These are phyloP conservation scores for Beauveria medogensis DNA, from an alignment of 2,329 filamentous ascomycete species.

Conservation along the genomic window DNA sequence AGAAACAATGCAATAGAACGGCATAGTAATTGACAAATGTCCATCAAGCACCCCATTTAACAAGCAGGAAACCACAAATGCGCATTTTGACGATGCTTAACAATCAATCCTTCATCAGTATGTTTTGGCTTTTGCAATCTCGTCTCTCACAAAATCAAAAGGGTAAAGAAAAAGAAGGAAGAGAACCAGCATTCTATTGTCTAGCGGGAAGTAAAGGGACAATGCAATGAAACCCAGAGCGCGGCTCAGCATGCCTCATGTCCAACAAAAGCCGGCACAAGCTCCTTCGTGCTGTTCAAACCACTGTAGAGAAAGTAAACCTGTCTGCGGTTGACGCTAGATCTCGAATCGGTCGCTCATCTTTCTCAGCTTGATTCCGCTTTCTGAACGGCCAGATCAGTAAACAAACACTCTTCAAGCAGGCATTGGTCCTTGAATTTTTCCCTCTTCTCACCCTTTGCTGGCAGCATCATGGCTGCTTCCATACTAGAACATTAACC, in stretches of 20 bases:
- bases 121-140: background rate
- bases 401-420: background rate
- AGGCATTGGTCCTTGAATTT: background rate
- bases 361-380: background rate
- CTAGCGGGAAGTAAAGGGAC: background rate
- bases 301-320: background rate
- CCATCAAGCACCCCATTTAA: background rate
- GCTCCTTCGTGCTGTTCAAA: background rate
- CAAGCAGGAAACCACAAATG: background rate
- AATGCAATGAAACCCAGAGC: background rate
- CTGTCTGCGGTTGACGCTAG: background rate
- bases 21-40: too few relatives aligned
- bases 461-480: slow-evolving; percentile 3
- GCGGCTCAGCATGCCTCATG: background rate
- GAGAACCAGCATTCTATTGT: background rate
- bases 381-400: background rate
- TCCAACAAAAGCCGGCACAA: background rate
- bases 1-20: background rate
- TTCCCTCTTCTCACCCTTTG: background rate
- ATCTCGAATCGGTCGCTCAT: background rate
- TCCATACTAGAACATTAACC: slow-evolving; percentile 9
- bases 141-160: background rate
- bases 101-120: background rate
- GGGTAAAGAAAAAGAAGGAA: background rate
- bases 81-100: background rate